These are phyloP conservation scores for Acorus gramineus DNA, from an alignment of 106 monocot genomes.

Conservation along the genomic window DNA sequence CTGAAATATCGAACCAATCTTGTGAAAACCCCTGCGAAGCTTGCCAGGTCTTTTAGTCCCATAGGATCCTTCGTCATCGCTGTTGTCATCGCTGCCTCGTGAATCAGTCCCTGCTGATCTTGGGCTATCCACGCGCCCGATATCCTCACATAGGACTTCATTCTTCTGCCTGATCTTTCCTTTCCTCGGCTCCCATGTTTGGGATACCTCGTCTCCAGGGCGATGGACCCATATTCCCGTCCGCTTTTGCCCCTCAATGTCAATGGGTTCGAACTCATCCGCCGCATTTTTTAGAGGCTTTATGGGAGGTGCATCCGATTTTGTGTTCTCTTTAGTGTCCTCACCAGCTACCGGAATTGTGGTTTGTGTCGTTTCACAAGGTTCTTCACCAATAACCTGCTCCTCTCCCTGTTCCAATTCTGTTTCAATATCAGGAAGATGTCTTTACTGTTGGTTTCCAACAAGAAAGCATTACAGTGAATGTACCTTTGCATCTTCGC, in stretches of 20 bases:
- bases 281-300: neutral
- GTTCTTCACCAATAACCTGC: neutral
- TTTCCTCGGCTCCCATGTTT: slow-evolving; percentile 42
- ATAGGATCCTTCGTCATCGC: slow-evolving; percentile 6
- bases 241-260: slow-evolving; percentile 43
- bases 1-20: slow-evolving; percentile 26
- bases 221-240: slow-evolving; percentile 39
- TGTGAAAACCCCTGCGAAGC: slow-evolving; percentile 24
- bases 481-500: slow-evolving; percentile 27
- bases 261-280: slow-evolving; percentile 51
- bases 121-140: slow-evolving; percentile 6
- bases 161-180: slow-evolving; percentile 18
- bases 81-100: neutral
- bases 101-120: slow-evolving; percentile 4
- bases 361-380: slow-evolving; percentile 1
- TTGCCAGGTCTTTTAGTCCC: slow-evolving; percentile 17
- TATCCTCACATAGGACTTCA: slow-evolving; percentile 13
- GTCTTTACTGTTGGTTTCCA: neutral
- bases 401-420: slow-evolving; percentile 15
- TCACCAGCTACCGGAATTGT: slow-evolving; percentile 1
- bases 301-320: neutral
- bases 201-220: slow-evolving; percentile 27
- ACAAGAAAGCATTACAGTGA: neutral
- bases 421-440: neutral
- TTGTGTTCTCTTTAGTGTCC: neutral